Base-by-base conservation (phyloP, 805 yeast species). In the Starmerella floris region DNA sequence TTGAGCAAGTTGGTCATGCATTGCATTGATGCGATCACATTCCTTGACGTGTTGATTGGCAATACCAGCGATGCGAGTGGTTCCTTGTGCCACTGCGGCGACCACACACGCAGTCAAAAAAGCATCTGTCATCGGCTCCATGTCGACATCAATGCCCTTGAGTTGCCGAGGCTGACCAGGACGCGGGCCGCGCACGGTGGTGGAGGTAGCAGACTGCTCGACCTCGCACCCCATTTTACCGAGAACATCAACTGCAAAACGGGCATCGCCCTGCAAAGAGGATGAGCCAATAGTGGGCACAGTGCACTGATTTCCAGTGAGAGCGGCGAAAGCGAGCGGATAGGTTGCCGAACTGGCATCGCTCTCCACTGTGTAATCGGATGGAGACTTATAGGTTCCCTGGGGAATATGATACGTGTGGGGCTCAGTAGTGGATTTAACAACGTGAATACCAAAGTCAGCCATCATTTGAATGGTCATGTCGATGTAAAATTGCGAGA, bases 101-200 rank as follows among this genome's bases (percentile, higher is more conserved):
- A 85, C 93, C 11, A 91, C 96, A 41, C 93, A 75, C 0, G 98
- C 98, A 15, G 98, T 91, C 56, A 91, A 68, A 60, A 91, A 91
- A 0, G 98, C 98, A 63, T 91, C 98, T 0, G 98, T 91, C 98
- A 91, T 91, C 42, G 98, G 97, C 64, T 91, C 98, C 98, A 91
- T 91, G 59, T 91, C 96, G 43, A 91, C 79, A 11, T 76, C 67
- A 49, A 91, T 66, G 5, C 94, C 83, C 55, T 69, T 72, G 51
- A 91, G 68, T 15, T 93, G 93, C n/a, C n/a, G n/a, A n/a, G n/a
- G n/a, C 15, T 15, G 5, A 11, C 30, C 26, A 30, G 63, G 63
- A 8, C 28, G 67, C 5, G 96, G 95, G 37, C 96, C 97, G 33
- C 79, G 74, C 8, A 91, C 97, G 0, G 96, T 85, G 0, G 98